A percentile compares a stretch with the other conserved stretches of the same genome.
These are phyloP conservation scores for Incumbomyces lentus DNA, from an alignment of 2,329 filamentous ascomycete genomes.

Conservation along the genomic window DNA sequence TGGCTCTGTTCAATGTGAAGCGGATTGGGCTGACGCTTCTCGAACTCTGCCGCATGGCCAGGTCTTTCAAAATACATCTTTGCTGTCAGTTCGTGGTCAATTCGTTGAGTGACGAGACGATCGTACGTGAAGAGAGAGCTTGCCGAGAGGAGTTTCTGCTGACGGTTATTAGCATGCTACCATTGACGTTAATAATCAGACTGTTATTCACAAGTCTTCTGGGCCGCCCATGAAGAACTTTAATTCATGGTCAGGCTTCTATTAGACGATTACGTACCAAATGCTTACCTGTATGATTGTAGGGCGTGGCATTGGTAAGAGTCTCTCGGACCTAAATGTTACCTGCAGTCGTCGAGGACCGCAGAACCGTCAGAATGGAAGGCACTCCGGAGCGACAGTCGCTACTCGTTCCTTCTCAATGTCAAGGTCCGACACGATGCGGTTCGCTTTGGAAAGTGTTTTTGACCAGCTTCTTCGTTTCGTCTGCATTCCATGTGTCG, in stretches of 20 bases:
- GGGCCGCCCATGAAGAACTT: conserved; percentile 9
- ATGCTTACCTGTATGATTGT: neutral
- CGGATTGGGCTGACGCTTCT: conserved; percentile 4
- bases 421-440: too few relatives aligned
- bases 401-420: too few relatives aligned
- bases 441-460: too few relatives aligned
- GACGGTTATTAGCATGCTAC: conserved; percentile 9
- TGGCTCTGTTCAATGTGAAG: conserved; percentile 14
- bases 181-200: conserved; percentile 8
- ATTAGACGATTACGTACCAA: conserved; percentile 1
- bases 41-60: neutral
- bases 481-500: too few relatives aligned
- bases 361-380: too few relatives aligned
- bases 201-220: conserved; percentile 7
- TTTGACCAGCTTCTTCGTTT: too few relatives aligned
- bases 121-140: too few relatives aligned
- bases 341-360: too few relatives aligned
- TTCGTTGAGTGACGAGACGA: conserved; percentile 9
- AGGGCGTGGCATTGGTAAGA: conserved; percentile 1
- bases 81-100: conserved; percentile 12
- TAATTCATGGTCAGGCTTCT: conserved; percentile 15
- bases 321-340: too few relatives aligned
- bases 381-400: too few relatives aligned
- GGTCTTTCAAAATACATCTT: conserved; percentile 10
- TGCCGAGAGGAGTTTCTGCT: too few relatives aligned